Conservation (phyloP, 371 early-diverging fungal species). For the Mucor sp. region DNA sequence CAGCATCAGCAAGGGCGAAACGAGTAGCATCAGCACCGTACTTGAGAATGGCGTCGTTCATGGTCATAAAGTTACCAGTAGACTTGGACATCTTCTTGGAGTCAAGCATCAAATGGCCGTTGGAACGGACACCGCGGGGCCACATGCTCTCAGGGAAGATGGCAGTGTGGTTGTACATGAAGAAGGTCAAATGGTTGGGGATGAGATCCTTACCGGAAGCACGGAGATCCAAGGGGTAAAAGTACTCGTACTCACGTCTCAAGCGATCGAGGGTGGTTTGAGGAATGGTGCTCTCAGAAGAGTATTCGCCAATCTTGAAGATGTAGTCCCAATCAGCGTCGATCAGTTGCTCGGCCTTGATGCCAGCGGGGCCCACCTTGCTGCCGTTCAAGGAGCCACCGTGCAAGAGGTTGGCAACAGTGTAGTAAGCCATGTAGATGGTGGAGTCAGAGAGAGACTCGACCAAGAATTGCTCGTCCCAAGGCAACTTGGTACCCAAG, state of each 20-base stretch:
- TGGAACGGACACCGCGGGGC: slow-evolving; percentile 94
- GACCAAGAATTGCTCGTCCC: slow-evolving; percentile 97
- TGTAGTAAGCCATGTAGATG: slow-evolving; percentile 99
- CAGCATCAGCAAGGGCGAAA: slow-evolving; percentile 94
- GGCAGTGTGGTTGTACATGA: slow-evolving; percentile 98
- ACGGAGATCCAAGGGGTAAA: slow-evolving; percentile 99
- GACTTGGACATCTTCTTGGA: slow-evolving; percentile 99
- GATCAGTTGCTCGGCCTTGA: slow-evolving; percentile 87
- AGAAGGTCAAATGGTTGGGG: slow-evolving; percentile 99
- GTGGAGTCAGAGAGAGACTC: slow-evolving; percentile 99
- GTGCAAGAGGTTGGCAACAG: slow-evolving; percentile 96
- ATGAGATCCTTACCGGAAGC: slow-evolving; percentile 99
- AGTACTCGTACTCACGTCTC: slow-evolving; percentile 93
- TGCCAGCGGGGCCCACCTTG: slow-evolving; percentile 80
- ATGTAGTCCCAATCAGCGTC: slow-evolving; percentile 97
- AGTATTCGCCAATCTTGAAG: slow-evolving; percentile 75
- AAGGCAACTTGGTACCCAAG: slow-evolving; percentile 96
- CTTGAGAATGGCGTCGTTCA: slow-evolving; percentile 82
- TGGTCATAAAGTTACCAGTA: slow-evolving; percentile 99
- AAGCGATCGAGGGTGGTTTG: slow-evolving; percentile 69
- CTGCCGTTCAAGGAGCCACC: slow-evolving; percentile 87
- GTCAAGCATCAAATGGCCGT: slow-evolving; percentile 99
- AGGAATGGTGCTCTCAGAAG: slow-evolving; percentile 66
- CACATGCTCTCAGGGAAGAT: slow-evolving; percentile 94
- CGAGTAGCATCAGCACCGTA: slow-evolving; percentile 99